phyloP scores from a whole-genome alignment of 805 yeast species.

The Yamadazyma tumulicola region DNA sequence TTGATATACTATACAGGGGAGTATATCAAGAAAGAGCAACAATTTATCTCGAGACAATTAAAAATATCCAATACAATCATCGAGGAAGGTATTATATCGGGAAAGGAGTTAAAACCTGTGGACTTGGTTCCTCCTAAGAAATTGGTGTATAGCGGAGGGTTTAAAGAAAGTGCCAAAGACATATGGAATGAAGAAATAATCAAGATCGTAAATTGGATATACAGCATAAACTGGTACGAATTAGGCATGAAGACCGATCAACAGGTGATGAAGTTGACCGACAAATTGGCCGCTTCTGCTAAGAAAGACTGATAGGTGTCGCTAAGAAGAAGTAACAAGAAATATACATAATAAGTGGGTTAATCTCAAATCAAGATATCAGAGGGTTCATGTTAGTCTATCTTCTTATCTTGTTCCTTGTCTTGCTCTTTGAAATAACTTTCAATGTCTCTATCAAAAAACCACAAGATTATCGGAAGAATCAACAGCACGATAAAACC shows the following conservation, averaged over 20 bases:
- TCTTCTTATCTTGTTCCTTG: constrained; percentile 5
- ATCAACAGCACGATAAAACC: constrained; percentile 33
- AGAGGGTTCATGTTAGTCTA: no score
- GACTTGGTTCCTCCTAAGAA: constrained; percentile 31
- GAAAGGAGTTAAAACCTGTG: constrained; percentile 44
- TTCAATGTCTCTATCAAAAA: constrained; percentile 50
- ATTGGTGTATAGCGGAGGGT: constrained; percentile 8
- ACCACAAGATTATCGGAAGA: constrained; percentile 54
- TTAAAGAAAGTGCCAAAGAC: constrained; percentile 65
- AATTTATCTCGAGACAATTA: constrained; percentile 45
- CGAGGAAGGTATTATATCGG: constrained; percentile 49
- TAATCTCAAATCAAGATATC: no score
- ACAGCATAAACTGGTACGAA: constrained; percentile 49
- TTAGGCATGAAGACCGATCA: constrained; percentile 34
- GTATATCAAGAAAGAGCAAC: constrained; percentile 49
- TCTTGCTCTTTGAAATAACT: constrained; percentile 40
- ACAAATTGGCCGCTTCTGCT: constrained; percentile 14
- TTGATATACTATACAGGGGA: constrained; percentile 59
- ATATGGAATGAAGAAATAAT: constrained; percentile 77
- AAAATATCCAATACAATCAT: constrained; percentile 47
- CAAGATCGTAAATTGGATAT: constrained; percentile 60
- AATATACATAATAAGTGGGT: background rate
- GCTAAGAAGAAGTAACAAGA: constrained; percentile 1
- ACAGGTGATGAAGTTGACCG: constrained; percentile 25
- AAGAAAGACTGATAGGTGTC: no score